Evolutionary conservation across 352 stramenopile species (phyloP), one percentile per base, ranked within the genome.

Genomic region (Phytophthora pini): DNA sequence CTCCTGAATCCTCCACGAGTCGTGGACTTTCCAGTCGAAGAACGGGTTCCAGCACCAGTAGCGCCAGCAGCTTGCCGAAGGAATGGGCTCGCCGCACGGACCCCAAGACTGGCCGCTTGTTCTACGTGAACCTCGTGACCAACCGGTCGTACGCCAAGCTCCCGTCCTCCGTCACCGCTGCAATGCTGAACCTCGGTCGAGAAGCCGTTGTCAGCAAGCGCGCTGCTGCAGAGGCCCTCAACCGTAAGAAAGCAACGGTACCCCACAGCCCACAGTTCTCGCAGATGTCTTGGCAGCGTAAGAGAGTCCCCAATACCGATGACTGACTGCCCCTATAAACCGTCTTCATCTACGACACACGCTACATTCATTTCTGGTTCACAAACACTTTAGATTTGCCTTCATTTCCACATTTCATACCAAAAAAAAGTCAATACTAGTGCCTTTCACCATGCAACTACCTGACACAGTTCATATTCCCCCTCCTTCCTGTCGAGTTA

Each of bases 281-380:
- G 17, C 80, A 91, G 48, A 93, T 92, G 83, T 93, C 87, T 43
- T 93, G 87, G 84, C 83, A 95, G 49, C 80, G 80, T 45, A 94
- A 92, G 59, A 74, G 70, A 24, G 69, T 60, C 4, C 62, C 67
- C 7, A 53, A 24, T 9, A 79, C 72, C 44, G 65, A 76, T 36
- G 73, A 84, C 27, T 82, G 61, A 79, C 31, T 57, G 22, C 43
- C 24, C 40, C 60, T 32, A 32, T 68, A 65, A 66, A 68, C 47
- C 34, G 20, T 43, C 22, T 48, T 38, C 40, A 68, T 39, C 58
- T 46, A 64, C 41, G 31, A 56, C 54, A 61, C 31, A 63, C 47
- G 20, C 31, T 61, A 51, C 24, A 56, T 43, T 13, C 15, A 43
- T 32, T 61, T 65, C 39, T 40, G 34, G 56, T 69, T 64, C 57